Conservation (phyloP, 2,329 filamentous ascomycete genomes). For the Penicillium sp. region DNA sequence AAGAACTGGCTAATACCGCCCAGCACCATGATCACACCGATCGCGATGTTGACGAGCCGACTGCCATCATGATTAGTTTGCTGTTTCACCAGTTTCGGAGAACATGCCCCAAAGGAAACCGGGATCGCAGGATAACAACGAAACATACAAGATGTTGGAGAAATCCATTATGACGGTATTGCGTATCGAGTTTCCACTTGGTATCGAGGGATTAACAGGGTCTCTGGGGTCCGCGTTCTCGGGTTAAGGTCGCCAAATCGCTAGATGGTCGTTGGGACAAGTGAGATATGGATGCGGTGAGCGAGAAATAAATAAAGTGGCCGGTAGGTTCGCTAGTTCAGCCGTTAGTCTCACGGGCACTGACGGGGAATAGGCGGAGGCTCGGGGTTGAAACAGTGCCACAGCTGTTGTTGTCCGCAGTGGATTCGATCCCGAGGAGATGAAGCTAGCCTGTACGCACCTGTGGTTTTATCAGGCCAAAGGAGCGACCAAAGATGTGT, state of each 20-base stretch:
- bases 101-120: not conserved
- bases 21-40: conserved; percentile 84
- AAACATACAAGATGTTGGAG: conserved; percentile 66
- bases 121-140: not conserved
- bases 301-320: not conserved
- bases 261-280: conserved; percentile 5
- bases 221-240: conserved; percentile 8
- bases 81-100: too few species aligned
- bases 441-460: not conserved
- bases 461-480: not conserved
- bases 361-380: not conserved
- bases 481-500: not conserved
- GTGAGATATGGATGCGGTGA: not conserved
- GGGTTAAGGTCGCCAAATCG: conserved; percentile 2
- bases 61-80: conserved; percentile 55
- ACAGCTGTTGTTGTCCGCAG: conserved; percentile 4
- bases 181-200: conserved; percentile 2
- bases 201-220: conserved; percentile 8
- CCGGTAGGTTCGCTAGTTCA: conserved; percentile 12
- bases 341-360: conserved; percentile 2
- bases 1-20: conserved; percentile 67
- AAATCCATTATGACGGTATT: conserved; percentile 71
- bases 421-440: not conserved
- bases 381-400: conserved; percentile 1
- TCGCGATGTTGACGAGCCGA: conserved; percentile 90